Evolutionary conservation across 1,284 basidiomycete genomes (phyloP), one percentile per base, ranked within the genome.

Genomic region (Ustilago hordei): DNA sequence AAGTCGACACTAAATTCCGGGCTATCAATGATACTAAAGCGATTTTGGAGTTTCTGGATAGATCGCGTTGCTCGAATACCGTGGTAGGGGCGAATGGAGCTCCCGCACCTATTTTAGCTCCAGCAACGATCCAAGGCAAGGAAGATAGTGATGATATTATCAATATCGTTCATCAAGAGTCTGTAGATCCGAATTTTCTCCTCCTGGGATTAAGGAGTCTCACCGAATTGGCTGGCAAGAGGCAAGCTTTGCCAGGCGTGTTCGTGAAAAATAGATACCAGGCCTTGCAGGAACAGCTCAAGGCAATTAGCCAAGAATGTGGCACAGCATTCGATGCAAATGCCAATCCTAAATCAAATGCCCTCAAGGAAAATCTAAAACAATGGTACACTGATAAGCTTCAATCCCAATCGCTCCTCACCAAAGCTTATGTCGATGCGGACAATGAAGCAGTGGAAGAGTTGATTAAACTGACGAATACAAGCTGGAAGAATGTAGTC

Each of bases 1-100:
- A 92, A 45, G 89, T 91, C 38, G 92, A 93, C 77, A 92, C 91
- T 78, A 90, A 92, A 54, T 95, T 93, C 88, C 92, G 93, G 78
- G 91, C 93, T 6, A 87, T 95, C 63, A 90, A 91, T 38, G 92
- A 93, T 76, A 90, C 91, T 28, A 91, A 94, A 92, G 88, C 89
- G 39, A 92, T 95, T 72, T 89, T 93, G 61, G 90, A 92, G 64
- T 93, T 95, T 84, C 88, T 95, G 48, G 79, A 81, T 74, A 71
- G 71, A 54, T 69, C 64, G 3, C 45, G 79, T 0, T 65, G 58
- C 8, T 54, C 60, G 28, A 75, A 75, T 93, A 57, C 92, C 90
- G 9, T 87, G 89, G 19, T 88, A 48, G 92, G 91, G 36, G 17
- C 6, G 43, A 19, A 5, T 7, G 28, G 8, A 11, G 31, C 48